These are phyloP conservation scores for Stygiomarasmius scandens DNA, from an alignment of 1,284 basidiomycete species.

Conservation along the genomic window DNA sequence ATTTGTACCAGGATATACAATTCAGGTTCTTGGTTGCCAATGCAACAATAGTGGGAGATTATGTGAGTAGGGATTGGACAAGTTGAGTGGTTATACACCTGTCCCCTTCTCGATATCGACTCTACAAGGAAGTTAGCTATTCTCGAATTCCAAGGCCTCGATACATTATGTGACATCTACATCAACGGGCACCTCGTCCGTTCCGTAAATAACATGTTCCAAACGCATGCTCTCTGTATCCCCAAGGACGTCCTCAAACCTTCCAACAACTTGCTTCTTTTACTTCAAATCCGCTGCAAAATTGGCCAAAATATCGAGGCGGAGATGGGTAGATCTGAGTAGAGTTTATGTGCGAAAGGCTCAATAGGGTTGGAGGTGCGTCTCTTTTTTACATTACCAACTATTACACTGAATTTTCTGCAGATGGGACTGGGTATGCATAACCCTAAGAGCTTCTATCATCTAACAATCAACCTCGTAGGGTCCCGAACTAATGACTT, in stretches of 20 bases:
- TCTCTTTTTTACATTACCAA: neutral
- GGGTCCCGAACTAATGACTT: slow-evolving; percentile 49
- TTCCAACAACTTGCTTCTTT: slow-evolving; percentile 42
- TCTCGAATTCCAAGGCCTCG: slow-evolving; percentile 48
- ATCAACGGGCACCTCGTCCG: slow-evolving; percentile 1
- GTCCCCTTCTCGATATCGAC: slow-evolving; percentile 28
- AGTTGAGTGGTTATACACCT: slow-evolving; percentile 47
- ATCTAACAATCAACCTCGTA: no score
- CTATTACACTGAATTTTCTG: no score
- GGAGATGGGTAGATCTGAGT: slow-evolving; percentile 43
- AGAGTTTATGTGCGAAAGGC: slow-evolving; percentile 54
- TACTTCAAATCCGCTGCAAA: slow-evolving; percentile 53
- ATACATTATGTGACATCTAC: slow-evolving; percentile 41
- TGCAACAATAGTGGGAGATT: no score
- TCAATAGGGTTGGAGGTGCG: slow-evolving; percentile 45
- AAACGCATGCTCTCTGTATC: slow-evolving; percentile 12
- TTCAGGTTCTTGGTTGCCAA: no score
- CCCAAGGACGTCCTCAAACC: slow-evolving; percentile 3
- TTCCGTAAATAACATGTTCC: slow-evolving; percentile 19
- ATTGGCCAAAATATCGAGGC: slow-evolving; percentile 39
- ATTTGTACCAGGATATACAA: no score
- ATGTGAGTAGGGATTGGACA: slow-evolving; percentile 55
- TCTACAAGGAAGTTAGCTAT: slow-evolving; percentile 24
- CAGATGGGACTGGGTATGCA: slow-evolving; percentile 50
- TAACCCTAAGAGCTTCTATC: no score